These are phyloP conservation scores for Naganishia randhawae DNA, from an alignment of 768 basidiomycete genomes.

Conservation along the genomic window DNA sequence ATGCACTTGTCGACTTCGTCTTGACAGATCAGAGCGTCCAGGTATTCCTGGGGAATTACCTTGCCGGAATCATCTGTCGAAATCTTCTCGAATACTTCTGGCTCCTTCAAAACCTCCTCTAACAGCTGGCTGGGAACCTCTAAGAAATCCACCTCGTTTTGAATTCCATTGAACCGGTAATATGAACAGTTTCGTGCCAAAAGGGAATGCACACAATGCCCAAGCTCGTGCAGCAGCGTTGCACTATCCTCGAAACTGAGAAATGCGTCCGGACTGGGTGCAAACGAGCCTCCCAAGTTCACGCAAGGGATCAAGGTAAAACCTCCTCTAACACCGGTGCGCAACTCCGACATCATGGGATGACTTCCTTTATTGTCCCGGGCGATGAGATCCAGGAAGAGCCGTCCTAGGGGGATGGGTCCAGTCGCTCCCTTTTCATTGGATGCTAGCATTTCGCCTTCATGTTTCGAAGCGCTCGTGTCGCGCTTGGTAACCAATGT, in stretches of 20 bases:
- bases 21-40: neutral
- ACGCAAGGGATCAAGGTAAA: neutral
- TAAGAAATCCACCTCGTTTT: slow-evolving; percentile 12
- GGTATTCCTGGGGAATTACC: slow-evolving; percentile 10
- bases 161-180: neutral
- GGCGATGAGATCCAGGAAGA: slow-evolving; percentile 2
- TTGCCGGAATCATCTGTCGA: neutral
- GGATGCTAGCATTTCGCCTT: neutral
- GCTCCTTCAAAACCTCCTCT: neutral
- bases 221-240: slow-evolving; percentile 17
- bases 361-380: slow-evolving; percentile 8
- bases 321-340: too few relatives aligned
- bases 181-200: slow-evolving; percentile 1
- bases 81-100: neutral
- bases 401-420: neutral
- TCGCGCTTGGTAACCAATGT: neutral
- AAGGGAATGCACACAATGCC: slow-evolving; percentile 14
- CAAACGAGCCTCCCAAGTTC: neutral
- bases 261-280: neutral
- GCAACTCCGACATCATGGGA: neutral
- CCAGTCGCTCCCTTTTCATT: neutral
- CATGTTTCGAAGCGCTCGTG: neutral
- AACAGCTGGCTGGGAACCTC: slow-evolving; percentile 18
- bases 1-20: slow-evolving; percentile 5
- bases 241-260: slow-evolving; percentile 5